Evolutionary conservation across 1,284 basidiomycete species (phyloP), one percentile per base, ranked within the genome.

Genomic region (Sanghuangporus weigelae): DNA sequence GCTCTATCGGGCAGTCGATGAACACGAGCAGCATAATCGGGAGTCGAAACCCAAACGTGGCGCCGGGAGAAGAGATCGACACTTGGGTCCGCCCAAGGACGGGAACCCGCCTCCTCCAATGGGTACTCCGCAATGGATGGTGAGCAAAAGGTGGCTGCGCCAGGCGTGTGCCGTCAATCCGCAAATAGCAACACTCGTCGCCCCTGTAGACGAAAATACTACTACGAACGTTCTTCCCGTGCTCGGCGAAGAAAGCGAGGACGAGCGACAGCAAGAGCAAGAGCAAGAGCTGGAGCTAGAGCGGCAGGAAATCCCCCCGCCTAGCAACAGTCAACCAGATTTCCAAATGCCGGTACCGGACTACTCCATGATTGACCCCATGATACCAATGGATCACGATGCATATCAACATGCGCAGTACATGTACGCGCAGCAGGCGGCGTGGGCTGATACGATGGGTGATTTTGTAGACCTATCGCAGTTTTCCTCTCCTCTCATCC

Each of bases 41-140:
- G 59, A 12, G 14, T 68, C 73, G 55, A 82, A 80, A 64, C 84
- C 83, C 3, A 85, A 83, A 68, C 80, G 87, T 11, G 84, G 84
- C 7, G 66, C 76, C 6, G 82, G 83, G 1, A 81, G 81, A 67
- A 81, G 78, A 68, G 80, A 82, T 60, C 83, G 89, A 40, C 73
- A 74, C 23, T 68, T 72, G n/a, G 88, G 88, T 0, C 76, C 77
- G 35, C 72, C 74, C 0, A 89, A 87, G 69, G 84, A 86, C n/a
- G 81, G 78, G 2, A 72, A 84, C 8, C 68, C 76, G 23, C 73
- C 87, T 3, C 89, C 89, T 6, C 89, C 89, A 0, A 77, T 78
- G 65, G 85, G 85, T 2, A 77, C 86, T 6, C 77, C 82, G 4
- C 75, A 77, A n/a, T 90, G 88, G 88, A 91, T 91, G 89, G 76